Conservation (phyloP, 1,139 yeast species). For the Sugiyamaella neomexicana region DNA sequence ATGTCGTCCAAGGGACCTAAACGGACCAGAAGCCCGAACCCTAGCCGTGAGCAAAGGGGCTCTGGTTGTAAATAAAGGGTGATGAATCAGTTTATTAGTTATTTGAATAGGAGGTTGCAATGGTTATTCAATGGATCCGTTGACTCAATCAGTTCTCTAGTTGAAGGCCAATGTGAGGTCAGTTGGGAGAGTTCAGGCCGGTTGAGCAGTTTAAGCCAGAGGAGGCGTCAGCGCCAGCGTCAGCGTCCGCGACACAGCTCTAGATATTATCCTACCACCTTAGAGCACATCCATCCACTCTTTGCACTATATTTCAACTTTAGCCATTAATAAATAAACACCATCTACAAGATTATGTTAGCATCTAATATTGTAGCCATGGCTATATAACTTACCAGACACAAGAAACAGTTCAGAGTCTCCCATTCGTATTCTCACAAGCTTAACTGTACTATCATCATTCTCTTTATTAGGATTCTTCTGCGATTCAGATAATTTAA, state of each 20-base stretch:
- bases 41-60: background rate
- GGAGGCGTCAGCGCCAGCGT: too few relatives aligned
- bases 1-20: conserved; percentile 4
- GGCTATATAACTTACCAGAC: conserved; percentile 6
- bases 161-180: too few relatives aligned
- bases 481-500: background rate
- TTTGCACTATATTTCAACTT: conserved; percentile 6
- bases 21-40: background rate
- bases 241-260: too few relatives aligned
- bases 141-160: background rate
- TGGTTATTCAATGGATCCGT: too few relatives aligned
- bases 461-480: background rate
- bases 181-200: too few relatives aligned
- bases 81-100: background rate
- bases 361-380: background rate
- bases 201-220: too few relatives aligned
- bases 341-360: conserved; percentile 7
- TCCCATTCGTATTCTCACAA: conserved; percentile 4
- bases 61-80: background rate
- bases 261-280: background rate
- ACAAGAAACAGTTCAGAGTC: conserved; percentile 6
- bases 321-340: conserved; percentile 11
- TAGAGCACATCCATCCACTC: background rate
- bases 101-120: background rate
- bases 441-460: background rate